phyloP scores from a whole-genome alignment of 2,329 filamentous ascomycete species.

The Ophiostoma australiae region DNA sequence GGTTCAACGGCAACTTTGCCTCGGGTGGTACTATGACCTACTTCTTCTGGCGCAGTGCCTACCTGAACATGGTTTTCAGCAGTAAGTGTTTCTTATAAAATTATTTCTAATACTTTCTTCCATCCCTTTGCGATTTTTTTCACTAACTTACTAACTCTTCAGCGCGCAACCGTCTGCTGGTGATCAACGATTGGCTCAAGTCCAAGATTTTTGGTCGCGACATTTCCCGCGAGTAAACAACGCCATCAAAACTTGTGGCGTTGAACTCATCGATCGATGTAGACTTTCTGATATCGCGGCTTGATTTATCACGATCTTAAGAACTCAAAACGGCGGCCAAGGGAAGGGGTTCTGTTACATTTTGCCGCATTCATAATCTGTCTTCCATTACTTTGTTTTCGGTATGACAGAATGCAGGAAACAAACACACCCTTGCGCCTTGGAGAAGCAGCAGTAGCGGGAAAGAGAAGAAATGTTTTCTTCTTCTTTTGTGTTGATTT shows the following conservation, averaged over 20 bases:
- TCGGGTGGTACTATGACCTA: slow-evolving; percentile 91
- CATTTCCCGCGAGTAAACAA: slow-evolving; percentile 73
- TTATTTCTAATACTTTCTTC: not conserved
- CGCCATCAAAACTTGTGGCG: not conserved
- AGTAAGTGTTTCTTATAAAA: slow-evolving; percentile 57
- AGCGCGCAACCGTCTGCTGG: slow-evolving; percentile 92
- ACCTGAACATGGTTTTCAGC: slow-evolving; percentile 99
- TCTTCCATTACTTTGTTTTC: not conserved
- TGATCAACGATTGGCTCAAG: slow-evolving; percentile 93
- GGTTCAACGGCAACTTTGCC: slow-evolving; percentile 95
- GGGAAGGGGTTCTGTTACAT: not conserved
- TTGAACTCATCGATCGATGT: not conserved
- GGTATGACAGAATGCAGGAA: not conserved
- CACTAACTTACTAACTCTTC: slow-evolving; percentile 18
- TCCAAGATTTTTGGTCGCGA: slow-evolving; percentile 95
- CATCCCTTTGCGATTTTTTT: not conserved
- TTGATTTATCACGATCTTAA: not conserved
- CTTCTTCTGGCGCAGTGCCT: slow-evolving; percentile 96
- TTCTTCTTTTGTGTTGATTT: not conserved
- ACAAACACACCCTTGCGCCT: not conserved
- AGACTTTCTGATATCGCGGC: slow-evolving; percentile 5
- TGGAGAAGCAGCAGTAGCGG: not conserved
- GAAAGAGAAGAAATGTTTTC: not conserved
- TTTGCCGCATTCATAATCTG: not conserved
- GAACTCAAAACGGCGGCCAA: not conserved